Base-by-base conservation (phyloP, 768 basidiomycete genomes). In the Exidia glandulosa region DNA sequence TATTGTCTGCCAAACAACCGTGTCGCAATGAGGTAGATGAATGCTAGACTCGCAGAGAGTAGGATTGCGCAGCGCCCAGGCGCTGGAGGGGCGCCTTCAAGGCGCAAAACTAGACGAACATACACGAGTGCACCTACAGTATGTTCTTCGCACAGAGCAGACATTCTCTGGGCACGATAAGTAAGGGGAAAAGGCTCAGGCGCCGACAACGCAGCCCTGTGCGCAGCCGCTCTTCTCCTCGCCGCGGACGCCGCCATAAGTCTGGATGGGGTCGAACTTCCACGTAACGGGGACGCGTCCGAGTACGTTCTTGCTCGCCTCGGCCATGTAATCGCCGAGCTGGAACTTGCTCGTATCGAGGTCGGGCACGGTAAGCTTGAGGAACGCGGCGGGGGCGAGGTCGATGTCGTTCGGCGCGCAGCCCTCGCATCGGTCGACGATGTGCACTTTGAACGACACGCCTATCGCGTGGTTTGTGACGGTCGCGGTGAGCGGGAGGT, bases 281-380 rank as follows among this genome's bases (percentile, higher is more conserved):
- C 36, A 37, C 10, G 36, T 37, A 19, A 37, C 36, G 9, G 36
- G 36, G 19, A 37, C 19, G 36, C 36, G 36, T 9, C 36, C 36
- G 36, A 10, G 19, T 9, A 10, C 10, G 36, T 37, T 19, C 36
- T 37, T 37, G 36, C 9, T 9, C 36, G 36, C 36, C 36, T 37
- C 36, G 10, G 19, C 10, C 36, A 37, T 37, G 36, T 10, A 19
- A 9, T 37, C 10, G 36, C 36, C 19, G 36, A 19, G 9, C 10
- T 9, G 36, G 36, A 37, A 19, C 36, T 37, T 37, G 36, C 10
- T 10, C 10, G 19, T 9, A 19, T 37, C 36, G 36, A 37, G 36
- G 19, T 37, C 86, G 86, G 60, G 86, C 87, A 66, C 66, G 81
- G 66, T 67, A n/a, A 68, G 60, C 1, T n/a, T 41, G 3, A 60